Evolutionary conservation across 225 moss, liverwort and hornwort species (phyloP), one percentile per base, ranked within the genome.

Genomic region (Thuidium tamariscinum): DNA sequence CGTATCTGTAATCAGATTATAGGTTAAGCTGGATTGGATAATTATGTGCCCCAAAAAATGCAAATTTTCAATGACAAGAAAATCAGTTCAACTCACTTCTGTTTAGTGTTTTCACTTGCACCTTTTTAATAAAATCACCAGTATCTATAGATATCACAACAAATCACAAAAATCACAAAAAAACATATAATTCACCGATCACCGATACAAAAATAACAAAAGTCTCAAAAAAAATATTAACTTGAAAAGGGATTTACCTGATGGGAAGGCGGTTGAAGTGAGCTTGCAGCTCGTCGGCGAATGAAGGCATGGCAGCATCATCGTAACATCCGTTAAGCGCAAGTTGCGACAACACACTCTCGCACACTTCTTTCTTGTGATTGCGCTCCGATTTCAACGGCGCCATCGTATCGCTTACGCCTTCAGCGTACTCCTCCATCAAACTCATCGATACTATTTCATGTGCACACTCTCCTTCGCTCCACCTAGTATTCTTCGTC

Each of bases 231-330:
- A 54, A n/a, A 21, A 2, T 25, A 36, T 54, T 9, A 23, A 25
- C 25, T 27, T 62, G 8, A 62, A 80, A 72, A 44, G 55, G 66
- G 74, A 13, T 64, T 61, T 64, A 96, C 97, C 97, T 94, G 6
- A 95, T 95, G 51, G 96, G 95, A 85, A 97, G 95, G 61, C 95
- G 87, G 88, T 95, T 88, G 82, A 97, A 97, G 83, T 97, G 97
- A 52, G 91, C 89, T 80, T 84, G 95, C 34, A 97, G 90, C 72
- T 94, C 95, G 56, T 96, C 96, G 21, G 91, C 93, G 52, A 97
- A 96, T 64, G 91, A 93, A 62, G 94, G 94, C 83, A 87, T 82
- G 46, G 89, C 80, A 73, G 92, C 88, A 52, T 78, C 88, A n/a
- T 95, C 85, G 86, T 92, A 89, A 49, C 29, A 16, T 54, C 94